phyloP scores from a whole-genome alignment of 129 eudicot species.

The Flaveria bidentis region DNA sequence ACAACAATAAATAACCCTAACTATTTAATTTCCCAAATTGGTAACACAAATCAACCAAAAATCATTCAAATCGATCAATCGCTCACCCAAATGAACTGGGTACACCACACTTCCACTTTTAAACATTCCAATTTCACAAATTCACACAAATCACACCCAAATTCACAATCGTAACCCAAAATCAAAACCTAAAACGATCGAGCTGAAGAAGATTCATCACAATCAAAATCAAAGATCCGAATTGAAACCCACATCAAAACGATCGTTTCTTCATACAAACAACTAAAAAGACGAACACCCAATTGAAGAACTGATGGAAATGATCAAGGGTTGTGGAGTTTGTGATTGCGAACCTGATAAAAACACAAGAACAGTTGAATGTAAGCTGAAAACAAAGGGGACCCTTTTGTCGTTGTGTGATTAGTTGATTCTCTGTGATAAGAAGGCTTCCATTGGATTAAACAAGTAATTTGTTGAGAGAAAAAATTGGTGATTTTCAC shows the following conservation, averaged over 20 bases:
- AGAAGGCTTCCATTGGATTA: conserved; percentile 31
- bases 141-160: conserved; percentile 25
- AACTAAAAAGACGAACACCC: background rate
- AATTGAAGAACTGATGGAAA: conserved; percentile 17
- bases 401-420: conserved; percentile 19
- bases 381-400: conserved; percentile 24
- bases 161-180: conserved; percentile 27
- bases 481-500: conserved; percentile 24
- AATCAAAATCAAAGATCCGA: conserved; percentile 30
- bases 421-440: conserved; percentile 35
- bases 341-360: conserved; percentile 44
- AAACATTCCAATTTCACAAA: conserved; percentile 13
- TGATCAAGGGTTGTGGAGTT: conserved; percentile 17
- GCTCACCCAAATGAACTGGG: conserved; percentile 24
- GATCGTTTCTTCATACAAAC: background rate
- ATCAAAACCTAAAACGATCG: conserved; percentile 16
- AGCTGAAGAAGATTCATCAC: background rate
- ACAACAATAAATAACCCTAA: conserved; percentile 18
- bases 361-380: conserved; percentile 39
- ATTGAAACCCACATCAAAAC: background rate
- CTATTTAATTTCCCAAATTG: conserved; percentile 26
- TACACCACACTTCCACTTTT: conserved; percentile 24
- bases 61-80: conserved; percentile 2
- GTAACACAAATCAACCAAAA: conserved; percentile 24
- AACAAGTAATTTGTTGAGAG: conserved; percentile 36